Percentiles rank a stretch among this genome's conserved stretches.
Evolutionary conservation across 352 stramenopile genomes (phyloP).

Genomic region (Hyaloperonospora arabidopsidis): DNA sequence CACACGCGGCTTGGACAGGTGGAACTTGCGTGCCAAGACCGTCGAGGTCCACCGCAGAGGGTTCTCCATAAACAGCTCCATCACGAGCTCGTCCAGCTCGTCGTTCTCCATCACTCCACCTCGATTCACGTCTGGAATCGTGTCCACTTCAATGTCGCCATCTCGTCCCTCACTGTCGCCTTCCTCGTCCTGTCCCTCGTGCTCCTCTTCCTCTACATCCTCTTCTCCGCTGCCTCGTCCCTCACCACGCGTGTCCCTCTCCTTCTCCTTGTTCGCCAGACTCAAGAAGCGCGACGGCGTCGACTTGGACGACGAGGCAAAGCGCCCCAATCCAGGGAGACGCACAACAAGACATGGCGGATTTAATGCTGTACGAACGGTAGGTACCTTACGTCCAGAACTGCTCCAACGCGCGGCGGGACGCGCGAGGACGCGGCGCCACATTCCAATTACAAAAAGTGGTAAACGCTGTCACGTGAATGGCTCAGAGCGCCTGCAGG

Average conservation of each 20-base stretch:
- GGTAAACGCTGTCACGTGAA: too few species aligned
- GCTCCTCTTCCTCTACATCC: conserved; percentile 24
- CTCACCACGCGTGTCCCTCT: conserved; percentile 23
- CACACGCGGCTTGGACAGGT: conserved; percentile 63
- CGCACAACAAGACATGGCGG: too few species aligned
- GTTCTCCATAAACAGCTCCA: conserved; percentile 81
- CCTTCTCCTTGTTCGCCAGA: conserved; percentile 56
- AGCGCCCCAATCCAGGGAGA: conserved; percentile 16
- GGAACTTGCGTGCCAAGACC: conserved; percentile 74
- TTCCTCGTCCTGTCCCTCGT: conserved; percentile 14
- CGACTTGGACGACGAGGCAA: conserved; percentile 18
- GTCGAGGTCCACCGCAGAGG: conserved; percentile 77
- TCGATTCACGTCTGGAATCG: conserved; percentile 56
- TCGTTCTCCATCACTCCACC: conserved; percentile 66
- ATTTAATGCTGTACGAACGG: too few species aligned
- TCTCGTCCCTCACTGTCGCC: conserved; percentile 46
- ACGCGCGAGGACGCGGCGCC: conserved; percentile 16
- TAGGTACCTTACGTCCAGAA: conserved; percentile 3
- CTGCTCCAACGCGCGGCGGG: conserved; percentile 11
- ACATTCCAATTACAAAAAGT: conserved; percentile 16
- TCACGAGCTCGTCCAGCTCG: conserved; percentile 62
- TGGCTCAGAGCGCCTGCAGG: too few species aligned
- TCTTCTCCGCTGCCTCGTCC: conserved; percentile 13
- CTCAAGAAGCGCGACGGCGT: conserved; percentile 65
- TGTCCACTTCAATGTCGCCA: conserved; percentile 54